A percentile compares a stretch with the other conserved stretches of the same genome.
These are phyloP conservation scores for Erysimum cheiranthoides DNA, from an alignment of 345 rosid genomes.

Conservation along the genomic window DNA sequence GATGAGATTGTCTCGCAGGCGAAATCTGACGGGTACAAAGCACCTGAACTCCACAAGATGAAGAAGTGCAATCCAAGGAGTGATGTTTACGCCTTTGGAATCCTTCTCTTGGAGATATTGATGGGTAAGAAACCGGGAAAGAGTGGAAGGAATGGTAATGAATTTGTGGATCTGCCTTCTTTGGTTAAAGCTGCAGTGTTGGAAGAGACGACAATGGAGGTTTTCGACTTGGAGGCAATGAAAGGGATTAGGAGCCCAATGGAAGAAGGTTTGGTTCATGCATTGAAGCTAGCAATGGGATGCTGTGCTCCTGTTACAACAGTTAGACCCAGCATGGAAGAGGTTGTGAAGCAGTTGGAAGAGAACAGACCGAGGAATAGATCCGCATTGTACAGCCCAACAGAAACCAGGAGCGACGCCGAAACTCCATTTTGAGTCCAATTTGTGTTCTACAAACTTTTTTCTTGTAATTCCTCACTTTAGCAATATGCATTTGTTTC, in stretches of 20 bases:
- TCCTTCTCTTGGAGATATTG: conserved; percentile 83
- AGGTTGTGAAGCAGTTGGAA: conserved; percentile 93
- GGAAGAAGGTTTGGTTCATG: conserved; percentile 98
- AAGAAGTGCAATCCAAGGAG: conserved; percentile 93
- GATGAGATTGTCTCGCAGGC: conserved; percentile 92
- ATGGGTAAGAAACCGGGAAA: conserved; percentile 95
- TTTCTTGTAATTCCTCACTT: conserved; percentile 18
- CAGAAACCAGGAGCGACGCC: conserved; percentile 82
- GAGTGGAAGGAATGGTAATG: conserved; percentile 59
- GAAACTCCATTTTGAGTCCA: conserved; percentile 76
- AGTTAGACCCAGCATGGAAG: conserved; percentile 94
- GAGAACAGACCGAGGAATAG: conserved; percentile 96
- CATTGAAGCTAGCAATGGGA: conserved; percentile 97
- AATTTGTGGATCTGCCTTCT: conserved; percentile 81
- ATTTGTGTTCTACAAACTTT: neutral
- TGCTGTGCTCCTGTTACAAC: conserved; percentile 96
- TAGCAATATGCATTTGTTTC: conserved; percentile 37
- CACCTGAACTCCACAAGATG: conserved; percentile 96
- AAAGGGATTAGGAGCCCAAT: conserved; percentile 91
- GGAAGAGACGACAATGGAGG: conserved; percentile 97
- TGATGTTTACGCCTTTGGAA: conserved; percentile 93
- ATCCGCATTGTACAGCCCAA: conserved; percentile 93
- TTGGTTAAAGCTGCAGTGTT: conserved; percentile 90
- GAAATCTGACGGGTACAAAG: conserved; percentile 87
- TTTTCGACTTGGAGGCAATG: conserved; percentile 81